phyloP scores from a whole-genome alignment of 805 yeast genomes.

The Lipomyces yamanashiensis region DNA sequence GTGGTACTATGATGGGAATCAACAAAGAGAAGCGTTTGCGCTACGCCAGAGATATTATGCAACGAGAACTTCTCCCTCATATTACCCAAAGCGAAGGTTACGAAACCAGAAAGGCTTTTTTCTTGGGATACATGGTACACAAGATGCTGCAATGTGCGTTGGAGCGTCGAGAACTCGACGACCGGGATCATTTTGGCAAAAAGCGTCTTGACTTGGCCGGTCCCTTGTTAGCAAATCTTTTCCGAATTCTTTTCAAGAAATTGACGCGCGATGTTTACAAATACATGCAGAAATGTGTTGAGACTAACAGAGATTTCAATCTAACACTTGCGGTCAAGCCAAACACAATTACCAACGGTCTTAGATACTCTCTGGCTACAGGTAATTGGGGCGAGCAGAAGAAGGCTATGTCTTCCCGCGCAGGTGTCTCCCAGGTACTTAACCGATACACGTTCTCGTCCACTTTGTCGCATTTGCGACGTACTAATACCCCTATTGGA shows the following conservation, averaged over 20 bases:
- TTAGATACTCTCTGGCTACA: conserved; percentile 96
- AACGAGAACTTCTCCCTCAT: conserved; percentile 94
- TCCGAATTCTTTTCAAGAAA: conserved; percentile 91
- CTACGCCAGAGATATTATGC: conserved; percentile 94
- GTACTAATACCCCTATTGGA: conserved; percentile 99
- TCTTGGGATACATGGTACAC: conserved; percentile 97
- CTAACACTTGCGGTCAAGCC: conserved; percentile 96
- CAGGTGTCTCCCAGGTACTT: conserved; percentile 98
- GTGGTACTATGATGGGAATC: conserved; percentile 96
- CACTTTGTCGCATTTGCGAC: conserved; percentile 96
- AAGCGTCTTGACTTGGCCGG: conserved; percentile 98
- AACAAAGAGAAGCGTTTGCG: conserved; percentile 97
- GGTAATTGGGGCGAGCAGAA: conserved; percentile 99
- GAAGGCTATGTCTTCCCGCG: conserved; percentile 98
- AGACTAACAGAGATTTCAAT: conserved; percentile 95
- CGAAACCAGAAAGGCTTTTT: conserved; percentile 95
- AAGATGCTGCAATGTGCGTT: conserved; percentile 91
- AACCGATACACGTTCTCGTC: conserved; percentile 98
- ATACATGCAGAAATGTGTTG: conserved; percentile 99
- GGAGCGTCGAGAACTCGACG: conserved; percentile 97
- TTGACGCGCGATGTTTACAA: conserved; percentile 95
- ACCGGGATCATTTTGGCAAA: conserved; percentile 99
- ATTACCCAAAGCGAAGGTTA: conserved; percentile 97
- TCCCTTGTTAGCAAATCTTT: conserved; percentile 91
- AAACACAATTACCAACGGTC: conserved; percentile 94